These are phyloP conservation scores for Fusarium subglutinans DNA, from an alignment of 2,329 filamentous ascomycete species.

Conservation along the genomic window DNA sequence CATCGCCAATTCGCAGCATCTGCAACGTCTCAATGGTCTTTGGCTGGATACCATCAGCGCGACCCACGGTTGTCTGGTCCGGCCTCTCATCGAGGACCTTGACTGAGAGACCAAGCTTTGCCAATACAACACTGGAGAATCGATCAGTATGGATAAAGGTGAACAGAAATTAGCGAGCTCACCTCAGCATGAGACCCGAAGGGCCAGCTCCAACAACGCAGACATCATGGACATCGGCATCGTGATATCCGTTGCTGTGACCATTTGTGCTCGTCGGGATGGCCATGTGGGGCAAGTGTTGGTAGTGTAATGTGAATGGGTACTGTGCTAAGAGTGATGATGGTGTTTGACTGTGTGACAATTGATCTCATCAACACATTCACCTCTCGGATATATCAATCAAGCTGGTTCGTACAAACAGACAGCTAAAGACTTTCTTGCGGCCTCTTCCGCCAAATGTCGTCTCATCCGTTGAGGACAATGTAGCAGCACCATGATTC, in stretches of 20 bases:
- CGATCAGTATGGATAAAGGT: background rate
- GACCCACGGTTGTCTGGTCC: constrained; percentile 72
- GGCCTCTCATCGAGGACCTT: constrained; percentile 73
- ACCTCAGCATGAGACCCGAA: constrained; percentile 63
- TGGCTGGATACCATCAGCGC: constrained; percentile 77
- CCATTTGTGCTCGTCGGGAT: background rate
- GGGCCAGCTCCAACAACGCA: constrained; percentile 66
- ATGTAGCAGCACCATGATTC: background rate
- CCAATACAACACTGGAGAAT: constrained; percentile 54
- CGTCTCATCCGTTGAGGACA: background rate
- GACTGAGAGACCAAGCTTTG: constrained; percentile 71
- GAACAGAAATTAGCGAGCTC: background rate
- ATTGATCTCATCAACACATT: background rate
- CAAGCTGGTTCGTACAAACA: background rate
- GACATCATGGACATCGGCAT: constrained; percentile 50
- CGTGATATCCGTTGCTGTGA: background rate
- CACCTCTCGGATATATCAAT: background rate
- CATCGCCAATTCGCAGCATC: constrained; percentile 74
- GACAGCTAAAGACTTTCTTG: background rate
- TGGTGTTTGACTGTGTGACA: background rate
- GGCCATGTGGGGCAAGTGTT: background rate
- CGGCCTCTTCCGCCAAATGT: background rate
- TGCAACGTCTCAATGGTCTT: constrained; percentile 81
- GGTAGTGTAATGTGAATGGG: background rate
- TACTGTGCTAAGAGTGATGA: background rate